Evolutionary conservation across 768 basidiomycete species (phyloP).

Genomic region (Jaapia argillacea): DNA sequence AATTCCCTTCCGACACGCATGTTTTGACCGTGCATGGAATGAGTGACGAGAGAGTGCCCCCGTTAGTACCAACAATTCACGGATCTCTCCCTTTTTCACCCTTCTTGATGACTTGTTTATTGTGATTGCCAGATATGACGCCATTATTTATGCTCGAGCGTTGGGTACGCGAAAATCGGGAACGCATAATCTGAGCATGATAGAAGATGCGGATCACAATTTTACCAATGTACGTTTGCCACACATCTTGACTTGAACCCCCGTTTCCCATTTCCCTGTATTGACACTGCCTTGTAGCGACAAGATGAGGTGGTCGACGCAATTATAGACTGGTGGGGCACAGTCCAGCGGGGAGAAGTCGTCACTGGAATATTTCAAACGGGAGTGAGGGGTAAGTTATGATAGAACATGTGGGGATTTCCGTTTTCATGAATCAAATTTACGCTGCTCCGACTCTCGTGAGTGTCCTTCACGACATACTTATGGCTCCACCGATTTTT

Average conservation of each 20-base stretch:
- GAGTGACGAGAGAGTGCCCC: conserved; percentile 54
- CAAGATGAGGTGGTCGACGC: conserved; percentile 59
- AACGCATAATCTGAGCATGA: conserved; percentile 57
- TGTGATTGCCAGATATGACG: conserved; percentile 47
- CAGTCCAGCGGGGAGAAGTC: conserved; percentile 33
- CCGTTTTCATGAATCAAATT: too few species aligned
- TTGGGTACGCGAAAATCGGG: conserved; percentile 49
- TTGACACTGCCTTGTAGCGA: conserved; percentile 30
- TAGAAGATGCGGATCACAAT: conserved; percentile 77
- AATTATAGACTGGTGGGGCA: conserved; percentile 61
- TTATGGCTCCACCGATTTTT: too few species aligned
- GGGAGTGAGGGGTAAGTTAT: conserved; percentile 41
- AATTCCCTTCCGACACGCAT: conserved; percentile 51
- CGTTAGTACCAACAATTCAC: conserved; percentile 41
- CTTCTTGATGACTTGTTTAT: not conserved
- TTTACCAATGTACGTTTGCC: conserved; percentile 48
- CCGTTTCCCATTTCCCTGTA: not conserved
- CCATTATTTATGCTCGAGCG: conserved; percentile 54
- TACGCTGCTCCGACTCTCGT: too few species aligned
- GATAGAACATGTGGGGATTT: too few species aligned
- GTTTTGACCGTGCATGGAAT: conserved; percentile 79
- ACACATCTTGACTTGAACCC: too few species aligned
- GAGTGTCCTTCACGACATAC: too few species aligned
- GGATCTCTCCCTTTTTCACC: too few species aligned
- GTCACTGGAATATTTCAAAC: conserved; percentile 57